Conservation (phyloP, 768 basidiomycete species). For the Russula abietina region DNA sequence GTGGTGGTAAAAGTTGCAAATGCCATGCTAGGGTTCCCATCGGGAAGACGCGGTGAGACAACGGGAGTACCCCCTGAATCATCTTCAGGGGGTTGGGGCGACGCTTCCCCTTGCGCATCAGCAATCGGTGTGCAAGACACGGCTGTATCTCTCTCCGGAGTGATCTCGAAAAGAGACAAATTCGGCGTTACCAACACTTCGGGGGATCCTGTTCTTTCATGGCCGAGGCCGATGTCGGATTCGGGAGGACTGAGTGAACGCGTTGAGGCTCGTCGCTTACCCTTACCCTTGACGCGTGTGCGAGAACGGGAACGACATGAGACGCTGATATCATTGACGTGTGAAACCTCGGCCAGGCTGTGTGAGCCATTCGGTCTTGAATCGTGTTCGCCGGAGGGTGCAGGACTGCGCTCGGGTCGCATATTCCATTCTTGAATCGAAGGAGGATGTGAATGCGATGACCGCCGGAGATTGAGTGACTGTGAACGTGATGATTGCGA, state of each 20-base stretch:
- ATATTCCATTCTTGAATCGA: not conserved
- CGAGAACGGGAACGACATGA: not conserved
- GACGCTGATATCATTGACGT: not conserved
- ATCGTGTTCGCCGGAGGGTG: not conserved
- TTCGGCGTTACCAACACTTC: not conserved
- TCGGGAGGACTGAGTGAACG: not conserved
- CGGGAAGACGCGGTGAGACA: not conserved
- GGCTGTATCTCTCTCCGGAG: not conserved
- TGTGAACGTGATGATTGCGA: conserved; percentile 26
- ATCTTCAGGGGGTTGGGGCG: not conserved
- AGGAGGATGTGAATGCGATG: conserved; percentile 23
- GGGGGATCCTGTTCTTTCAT: not conserved
- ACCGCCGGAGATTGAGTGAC: conserved; percentile 27
- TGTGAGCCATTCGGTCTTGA: not conserved
- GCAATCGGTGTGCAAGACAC: not conserved
- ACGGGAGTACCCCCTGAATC: not conserved
- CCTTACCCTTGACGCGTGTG: not conserved
- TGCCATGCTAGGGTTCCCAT: not conserved
- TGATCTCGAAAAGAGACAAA: not conserved
- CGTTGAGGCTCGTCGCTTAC: conserved; percentile 11
- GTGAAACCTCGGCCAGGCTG: not conserved
- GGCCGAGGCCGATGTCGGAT: no score
- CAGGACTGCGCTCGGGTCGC: not conserved
- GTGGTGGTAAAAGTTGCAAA: not conserved
- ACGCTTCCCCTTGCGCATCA: not conserved